Evolutionary conservation across 2,329 filamentous ascomycete genomes (phyloP).

Genomic region (Fusarium subglutinans): DNA sequence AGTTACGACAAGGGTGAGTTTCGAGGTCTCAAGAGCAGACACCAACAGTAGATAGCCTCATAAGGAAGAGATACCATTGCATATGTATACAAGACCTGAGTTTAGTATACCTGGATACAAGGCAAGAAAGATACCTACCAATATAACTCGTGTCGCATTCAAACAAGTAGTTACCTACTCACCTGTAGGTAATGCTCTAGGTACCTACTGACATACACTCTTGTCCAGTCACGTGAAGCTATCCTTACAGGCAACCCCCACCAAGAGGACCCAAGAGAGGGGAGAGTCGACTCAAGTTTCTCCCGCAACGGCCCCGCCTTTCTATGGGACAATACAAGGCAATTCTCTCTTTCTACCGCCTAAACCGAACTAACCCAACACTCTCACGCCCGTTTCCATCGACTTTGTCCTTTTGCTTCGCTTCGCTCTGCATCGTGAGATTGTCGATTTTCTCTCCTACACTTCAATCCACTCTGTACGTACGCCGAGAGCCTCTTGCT

Average conservation of each 20-base stretch:
- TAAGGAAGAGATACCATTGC: background rate
- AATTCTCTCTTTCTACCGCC: slow-evolving; percentile 32
- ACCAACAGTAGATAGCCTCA: background rate
- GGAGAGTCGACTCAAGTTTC: slow-evolving; percentile 43
- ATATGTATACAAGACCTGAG: background rate
- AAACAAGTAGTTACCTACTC: background rate
- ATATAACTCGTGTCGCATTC: background rate
- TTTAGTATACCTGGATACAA: background rate
- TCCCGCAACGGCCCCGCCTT: slow-evolving; percentile 44
- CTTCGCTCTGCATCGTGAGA: slow-evolving; percentile 35
- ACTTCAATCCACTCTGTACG: slow-evolving; percentile 31
- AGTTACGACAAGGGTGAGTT: slow-evolving; percentile 1
- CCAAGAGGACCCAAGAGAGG: slow-evolving; percentile 29
- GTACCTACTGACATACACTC: slow-evolving; percentile 34
- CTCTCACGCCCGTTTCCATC: slow-evolving; percentile 33
- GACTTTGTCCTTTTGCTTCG: slow-evolving; percentile 36
- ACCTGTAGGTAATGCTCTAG: background rate
- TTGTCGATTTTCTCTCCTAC: slow-evolving; percentile 18
- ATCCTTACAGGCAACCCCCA: slow-evolving; percentile 47
- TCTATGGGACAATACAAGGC: slow-evolving; percentile 31
- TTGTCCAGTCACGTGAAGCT: slow-evolving; percentile 44
- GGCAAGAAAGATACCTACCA: background rate
- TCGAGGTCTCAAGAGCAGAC: background rate
- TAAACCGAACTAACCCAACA: slow-evolving; percentile 27
- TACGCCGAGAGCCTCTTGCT: slow-evolving; percentile 5